These are phyloP conservation scores for Mesembryanthemum crystallinum DNA, from an alignment of 148 eudicot genomes.

Conservation along the genomic window DNA sequence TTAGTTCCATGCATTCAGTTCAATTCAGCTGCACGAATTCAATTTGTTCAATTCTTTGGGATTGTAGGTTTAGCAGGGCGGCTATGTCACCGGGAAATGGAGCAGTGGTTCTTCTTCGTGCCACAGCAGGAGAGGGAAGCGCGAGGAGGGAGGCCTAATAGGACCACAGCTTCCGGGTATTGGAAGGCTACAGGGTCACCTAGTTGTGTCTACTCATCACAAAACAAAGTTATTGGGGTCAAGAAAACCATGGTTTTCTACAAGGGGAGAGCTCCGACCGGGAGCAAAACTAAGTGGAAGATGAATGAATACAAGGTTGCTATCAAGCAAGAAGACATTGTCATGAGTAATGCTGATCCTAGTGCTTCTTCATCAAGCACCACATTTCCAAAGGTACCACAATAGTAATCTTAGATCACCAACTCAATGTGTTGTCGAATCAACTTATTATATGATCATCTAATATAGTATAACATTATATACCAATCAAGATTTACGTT, in stretches of 20 bases:
- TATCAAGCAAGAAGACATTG: slow-evolving; percentile 15
- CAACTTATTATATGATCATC: no score
- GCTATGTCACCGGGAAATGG: slow-evolving; percentile 40
- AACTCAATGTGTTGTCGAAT: no score
- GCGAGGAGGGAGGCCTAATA: slow-evolving; percentile 50
- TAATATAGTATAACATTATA: no score
- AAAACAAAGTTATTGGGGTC: slow-evolving; percentile 38
- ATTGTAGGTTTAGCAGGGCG: slow-evolving; percentile 41
- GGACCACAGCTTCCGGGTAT: slow-evolving; percentile 49
- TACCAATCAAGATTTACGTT: no score
- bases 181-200: slow-evolving; percentile 72
- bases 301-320: slow-evolving; percentile 53
- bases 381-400: slow-evolving; percentile 37
- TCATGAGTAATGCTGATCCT: background rate
- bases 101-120: slow-evolving; percentile 60
- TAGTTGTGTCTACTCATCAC: slow-evolving; percentile 37
- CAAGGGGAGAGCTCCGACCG: slow-evolving; percentile 49
- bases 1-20: no score
- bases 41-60: background rate
- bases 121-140: slow-evolving; percentile 51
- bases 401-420: background rate
- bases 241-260: slow-evolving; percentile 67
- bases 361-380: slow-evolving; percentile 4
- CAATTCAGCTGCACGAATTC: no score
- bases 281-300: slow-evolving; percentile 57